These are phyloP conservation scores for Nakaseomyces delphensis DNA, from an alignment of 1,139 yeast genomes.

Conservation along the genomic window DNA sequence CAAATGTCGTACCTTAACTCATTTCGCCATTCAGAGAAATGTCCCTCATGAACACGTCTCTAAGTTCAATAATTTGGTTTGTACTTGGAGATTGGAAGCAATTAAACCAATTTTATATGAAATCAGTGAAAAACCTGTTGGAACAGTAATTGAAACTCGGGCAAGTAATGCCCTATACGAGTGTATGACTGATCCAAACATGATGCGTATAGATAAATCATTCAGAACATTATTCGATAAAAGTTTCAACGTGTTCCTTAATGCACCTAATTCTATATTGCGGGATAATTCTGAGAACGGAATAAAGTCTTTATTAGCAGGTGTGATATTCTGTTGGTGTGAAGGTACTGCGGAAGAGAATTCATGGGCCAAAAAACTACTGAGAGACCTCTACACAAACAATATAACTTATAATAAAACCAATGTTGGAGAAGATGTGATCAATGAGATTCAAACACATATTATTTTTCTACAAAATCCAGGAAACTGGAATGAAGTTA, in stretches of 20 bases:
- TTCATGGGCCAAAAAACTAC: constrained; percentile 39
- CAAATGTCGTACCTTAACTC: constrained; percentile 43
- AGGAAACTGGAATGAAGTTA: constrained; percentile 36
- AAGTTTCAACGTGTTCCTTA: constrained; percentile 28
- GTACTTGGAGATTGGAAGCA: constrained; percentile 45
- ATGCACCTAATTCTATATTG: constrained; percentile 24
- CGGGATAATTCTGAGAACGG: constrained; percentile 14
- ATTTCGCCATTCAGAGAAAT: constrained; percentile 43
- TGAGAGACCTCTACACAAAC: constrained; percentile 22
- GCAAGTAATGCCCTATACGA: constrained; percentile 36
- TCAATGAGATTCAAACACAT: constrained; percentile 48
- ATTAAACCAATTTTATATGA: constrained; percentile 30
- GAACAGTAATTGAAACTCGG: constrained; percentile 23
- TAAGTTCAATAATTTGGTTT: constrained; percentile 42
- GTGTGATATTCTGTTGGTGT: constrained; percentile 44
- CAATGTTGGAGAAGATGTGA: constrained; percentile 33
- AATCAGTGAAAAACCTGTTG: constrained; percentile 22
- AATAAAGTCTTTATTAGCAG: constrained; percentile 35
- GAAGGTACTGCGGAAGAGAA: constrained; percentile 43
- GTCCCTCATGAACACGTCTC: constrained; percentile 43
- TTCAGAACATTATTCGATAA: constrained; percentile 33
- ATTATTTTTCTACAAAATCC: constrained; percentile 48
- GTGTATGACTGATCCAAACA: constrained; percentile 45
- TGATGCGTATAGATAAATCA: constrained; percentile 35
- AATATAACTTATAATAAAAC: constrained; percentile 15